Conservation (phyloP, 805 yeast genomes). For the Debaryomyces prosopidis region DNA sequence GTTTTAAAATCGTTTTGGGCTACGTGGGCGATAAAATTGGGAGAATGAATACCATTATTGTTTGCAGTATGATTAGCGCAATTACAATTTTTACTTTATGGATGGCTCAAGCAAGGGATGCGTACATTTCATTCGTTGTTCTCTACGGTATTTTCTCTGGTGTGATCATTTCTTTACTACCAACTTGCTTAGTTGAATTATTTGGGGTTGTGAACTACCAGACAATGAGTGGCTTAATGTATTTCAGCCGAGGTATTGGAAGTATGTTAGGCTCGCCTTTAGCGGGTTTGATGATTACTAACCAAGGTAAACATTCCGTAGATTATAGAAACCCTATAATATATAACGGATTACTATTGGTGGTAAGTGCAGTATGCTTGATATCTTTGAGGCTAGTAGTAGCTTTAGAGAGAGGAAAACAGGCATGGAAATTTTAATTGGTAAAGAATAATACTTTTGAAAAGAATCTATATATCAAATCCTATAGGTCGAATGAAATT, state of each 20-base stretch:
- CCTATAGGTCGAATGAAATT: no score
- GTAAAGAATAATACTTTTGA: background rate
- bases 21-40: slow-evolving; percentile 17
- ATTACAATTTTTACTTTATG: slow-evolving; percentile 17
- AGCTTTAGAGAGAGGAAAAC: slow-evolving; percentile 3
- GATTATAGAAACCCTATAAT: slow-evolving; percentile 26
- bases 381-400: slow-evolving; percentile 10
- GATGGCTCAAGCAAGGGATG: slow-evolving; percentile 17
- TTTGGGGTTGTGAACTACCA: slow-evolving; percentile 34
- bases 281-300: slow-evolving; percentile 29
- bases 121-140: slow-evolving; percentile 31
- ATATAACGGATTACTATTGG: slow-evolving; percentile 26
- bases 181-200: slow-evolving; percentile 31
- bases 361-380: slow-evolving; percentile 15
- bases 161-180: slow-evolving; percentile 28
- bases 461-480: background rate
- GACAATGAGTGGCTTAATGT: slow-evolving; percentile 32
- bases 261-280: slow-evolving; percentile 34
- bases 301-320: slow-evolving; percentile 10
- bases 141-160: slow-evolving; percentile 36
- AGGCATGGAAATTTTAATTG: slow-evolving; percentile 11
- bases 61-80: slow-evolving; percentile 16
- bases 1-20: slow-evolving; percentile 11
- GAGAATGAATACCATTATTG: slow-evolving; percentile 16
- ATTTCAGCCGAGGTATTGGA: slow-evolving; percentile 33